Percentiles rank a stretch among this genome's conserved stretches.
Evolutionary conservation across 192 early-diverging fungal species (phyloP).

Genomic region (Linnemannia elongata): DNA sequence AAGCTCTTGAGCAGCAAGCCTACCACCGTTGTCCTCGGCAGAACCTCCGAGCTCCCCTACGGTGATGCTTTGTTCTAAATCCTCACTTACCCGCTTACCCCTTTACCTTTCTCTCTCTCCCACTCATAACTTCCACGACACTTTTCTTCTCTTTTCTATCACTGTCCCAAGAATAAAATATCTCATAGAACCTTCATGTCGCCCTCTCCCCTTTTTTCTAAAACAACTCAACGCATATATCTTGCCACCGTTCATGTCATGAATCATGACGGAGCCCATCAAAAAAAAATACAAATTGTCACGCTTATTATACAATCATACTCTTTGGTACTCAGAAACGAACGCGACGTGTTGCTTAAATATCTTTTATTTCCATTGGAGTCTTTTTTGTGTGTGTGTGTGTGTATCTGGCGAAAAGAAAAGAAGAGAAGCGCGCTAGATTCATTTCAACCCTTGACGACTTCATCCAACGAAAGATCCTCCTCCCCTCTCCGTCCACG

Average conservation of each 20-base stretch:
- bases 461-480: not conserved
- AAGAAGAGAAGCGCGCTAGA: not conserved
- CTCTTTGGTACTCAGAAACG: not conserved
- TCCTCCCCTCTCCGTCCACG: not conserved
- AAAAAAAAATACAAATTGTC: slow-evolving; percentile 6
- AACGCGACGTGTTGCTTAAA: not conserved
- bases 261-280: not conserved
- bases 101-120: not conserved
- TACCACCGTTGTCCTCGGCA: slow-evolving; percentile 84
- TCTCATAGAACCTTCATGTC: slow-evolving; percentile 29
- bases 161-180: slow-evolving; percentile 23
- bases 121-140: not conserved
- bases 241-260: not conserved
- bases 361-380: not conserved
- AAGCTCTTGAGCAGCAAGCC: slow-evolving; percentile 77
- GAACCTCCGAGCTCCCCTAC: slow-evolving; percentile 79
- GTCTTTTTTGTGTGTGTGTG: not conserved
- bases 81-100: not conserved
- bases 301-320: not conserved
- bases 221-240: not conserved
- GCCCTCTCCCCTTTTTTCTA: slow-evolving; percentile 4
- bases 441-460: not conserved
- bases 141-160: not conserved
- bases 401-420: not conserved
- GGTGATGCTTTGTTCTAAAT: slow-evolving; percentile 75